These are phyloP conservation scores for Penicillium malachiteum DNA, from an alignment of 495 filamentous ascomycete species.

Conservation along the genomic window DNA sequence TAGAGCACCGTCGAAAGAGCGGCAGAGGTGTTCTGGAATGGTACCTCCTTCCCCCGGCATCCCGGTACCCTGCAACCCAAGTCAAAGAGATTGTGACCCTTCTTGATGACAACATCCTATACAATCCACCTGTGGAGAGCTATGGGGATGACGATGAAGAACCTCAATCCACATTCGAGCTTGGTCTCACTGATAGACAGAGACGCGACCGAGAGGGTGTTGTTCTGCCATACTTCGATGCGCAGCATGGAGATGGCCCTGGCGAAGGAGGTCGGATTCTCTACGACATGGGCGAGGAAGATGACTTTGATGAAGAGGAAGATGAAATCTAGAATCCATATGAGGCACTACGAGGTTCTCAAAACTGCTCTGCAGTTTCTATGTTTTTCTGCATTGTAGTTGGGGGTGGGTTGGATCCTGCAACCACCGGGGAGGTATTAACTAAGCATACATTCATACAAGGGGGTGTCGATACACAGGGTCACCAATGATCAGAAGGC, in stretches of 20 bases:
- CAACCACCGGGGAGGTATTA: constrained; percentile 38
- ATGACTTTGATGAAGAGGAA: constrained; percentile 99
- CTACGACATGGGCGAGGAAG: constrained; percentile 94
- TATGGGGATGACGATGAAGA: constrained; percentile 40
- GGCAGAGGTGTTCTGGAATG: constrained; percentile 75
- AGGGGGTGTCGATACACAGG: constrained; percentile 5
- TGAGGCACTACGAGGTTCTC: not conserved
- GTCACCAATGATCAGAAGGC: constrained; percentile 1
- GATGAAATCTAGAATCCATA: constrained; percentile 75
- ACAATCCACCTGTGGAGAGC: constrained; percentile 47
- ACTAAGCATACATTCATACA: constrained; percentile 48
- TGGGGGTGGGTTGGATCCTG: constrained; percentile 36
- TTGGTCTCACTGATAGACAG: constrained; percentile 89
- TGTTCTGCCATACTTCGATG: constrained; percentile 92
- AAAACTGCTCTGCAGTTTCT: constrained; percentile 1
- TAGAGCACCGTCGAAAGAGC: constrained; percentile 80
- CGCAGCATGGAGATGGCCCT: constrained; percentile 74
- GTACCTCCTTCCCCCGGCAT: constrained; percentile 63
- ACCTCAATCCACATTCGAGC: constrained; percentile 73
- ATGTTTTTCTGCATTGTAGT: constrained; percentile 11
- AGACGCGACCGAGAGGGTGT: constrained; percentile 79
- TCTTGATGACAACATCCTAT: constrained; percentile 75
- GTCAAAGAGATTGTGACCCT: constrained; percentile 58
- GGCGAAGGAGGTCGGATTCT: constrained; percentile 86
- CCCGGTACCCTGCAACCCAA: constrained; percentile 31